Base-by-base conservation (phyloP, 2,329 filamentous ascomycete genomes). In the Ceratocystis variospora region DNA sequence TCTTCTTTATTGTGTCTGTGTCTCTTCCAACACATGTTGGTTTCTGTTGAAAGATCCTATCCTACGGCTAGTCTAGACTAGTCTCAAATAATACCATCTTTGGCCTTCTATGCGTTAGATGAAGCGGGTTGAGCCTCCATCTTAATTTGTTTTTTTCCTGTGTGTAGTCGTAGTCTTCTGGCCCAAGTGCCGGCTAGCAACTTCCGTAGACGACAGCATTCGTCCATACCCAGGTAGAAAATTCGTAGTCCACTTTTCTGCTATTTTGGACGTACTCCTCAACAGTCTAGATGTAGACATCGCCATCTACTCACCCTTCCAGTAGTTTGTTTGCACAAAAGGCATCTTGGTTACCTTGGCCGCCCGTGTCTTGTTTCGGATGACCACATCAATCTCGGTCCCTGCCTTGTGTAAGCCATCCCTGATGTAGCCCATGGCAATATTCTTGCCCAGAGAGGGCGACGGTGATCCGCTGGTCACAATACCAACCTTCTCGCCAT, bases 351-450 rank as follows among this genome's bases (percentile, higher is more conserved):
- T 82, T 41, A 96, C 88, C 2, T 83, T 82, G 0, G 87, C 91
- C 76, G 85, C 86, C 71, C 90, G 84, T 73, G 83, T 79, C 77
- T 86, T 89, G 22, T 90, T 91, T 64, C 92, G 80, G 1, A 96
- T 87, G 48, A 90, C 75, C 3, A 96, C 86, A 19, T 86, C 82
- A 5, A 96, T 78, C 77, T 93, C 87, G 0, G 90, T 96, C 10
- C 90, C 91, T 41, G 83, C 80, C 81, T 95, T 95, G 75, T 96
- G 90, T 74, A 87, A 77, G 0, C 90, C 90, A 69, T 89, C 85
- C 76, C 85, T 84, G 73, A 96, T 80, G 73, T 96, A 96, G 0
- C 87, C 94, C 94, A 99, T 99, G 66, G 93, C 91, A 69, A 99
- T 93, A 75, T 97, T 96, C 79, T 88, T 88, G 70, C 87, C 86